Conservation (phyloP, 1,284 basidiomycete genomes). For the Vanrija sp. region DNA sequence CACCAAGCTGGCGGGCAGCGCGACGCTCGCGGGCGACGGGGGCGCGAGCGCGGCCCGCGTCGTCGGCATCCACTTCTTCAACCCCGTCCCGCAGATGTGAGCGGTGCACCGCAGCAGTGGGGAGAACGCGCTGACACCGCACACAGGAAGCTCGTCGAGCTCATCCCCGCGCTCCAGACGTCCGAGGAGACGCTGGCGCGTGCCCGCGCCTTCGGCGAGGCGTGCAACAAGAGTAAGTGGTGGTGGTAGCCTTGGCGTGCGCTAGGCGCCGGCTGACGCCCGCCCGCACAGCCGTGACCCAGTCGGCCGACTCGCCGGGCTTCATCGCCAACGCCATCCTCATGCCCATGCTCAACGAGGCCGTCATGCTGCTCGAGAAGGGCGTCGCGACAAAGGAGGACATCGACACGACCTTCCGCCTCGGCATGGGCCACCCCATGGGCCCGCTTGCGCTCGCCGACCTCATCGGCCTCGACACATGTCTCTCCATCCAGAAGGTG, state of each 20-base stretch:
- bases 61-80: constrained; percentile 81
- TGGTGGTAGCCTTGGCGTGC: neutral
- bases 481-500: constrained; percentile 83
- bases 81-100: constrained; percentile 86
- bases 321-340: constrained; percentile 53
- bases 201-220: constrained; percentile 76
- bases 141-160: constrained; percentile 77
- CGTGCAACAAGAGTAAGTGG: constrained; percentile 77
- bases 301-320: constrained; percentile 84
- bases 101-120: constrained; percentile 1
- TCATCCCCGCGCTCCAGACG: constrained; percentile 91
- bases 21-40: constrained; percentile 52
- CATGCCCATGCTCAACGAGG: constrained; percentile 59
- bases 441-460: constrained; percentile 82
- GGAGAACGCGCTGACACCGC: neutral
- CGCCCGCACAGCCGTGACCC: constrained; percentile 66
- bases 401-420: constrained; percentile 86
- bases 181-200: constrained; percentile 67
- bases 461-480: constrained; percentile 88
- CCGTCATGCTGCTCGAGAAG: constrained; percentile 88
- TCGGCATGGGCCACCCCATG: constrained; percentile 97
- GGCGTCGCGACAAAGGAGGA: constrained; percentile 88
- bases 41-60: constrained; percentile 32
- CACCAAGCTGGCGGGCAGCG: constrained; percentile 83
- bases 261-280: neutral